Percentiles rank a stretch among this genome's conserved stretches.
phyloP scores from a whole-genome alignment of 139 green algal genomes.

The Chlamydomonas eustigma region DNA sequence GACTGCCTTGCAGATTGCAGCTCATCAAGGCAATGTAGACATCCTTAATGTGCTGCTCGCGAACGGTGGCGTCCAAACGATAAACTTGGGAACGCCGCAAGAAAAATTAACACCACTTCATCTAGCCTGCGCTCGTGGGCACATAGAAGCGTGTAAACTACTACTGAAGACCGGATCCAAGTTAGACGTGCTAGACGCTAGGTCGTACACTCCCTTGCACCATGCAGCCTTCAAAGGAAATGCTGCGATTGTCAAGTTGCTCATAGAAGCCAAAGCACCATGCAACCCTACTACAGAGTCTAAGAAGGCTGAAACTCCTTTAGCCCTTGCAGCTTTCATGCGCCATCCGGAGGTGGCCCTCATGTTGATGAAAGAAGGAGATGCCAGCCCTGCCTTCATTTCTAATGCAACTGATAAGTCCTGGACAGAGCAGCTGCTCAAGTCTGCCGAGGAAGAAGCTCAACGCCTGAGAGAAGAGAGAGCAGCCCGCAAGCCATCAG shows the following conservation, averaged over 20 bases:
- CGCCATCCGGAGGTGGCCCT: not conserved
- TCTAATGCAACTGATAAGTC: not conserved
- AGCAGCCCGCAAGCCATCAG: not conserved
- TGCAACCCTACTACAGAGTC: not conserved
- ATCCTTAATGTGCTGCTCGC: not conserved
- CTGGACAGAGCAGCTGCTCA: not conserved
- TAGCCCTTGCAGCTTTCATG: constrained; percentile 2
- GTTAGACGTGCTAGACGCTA: not conserved
- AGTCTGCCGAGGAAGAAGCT: not conserved
- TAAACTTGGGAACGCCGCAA: not conserved
- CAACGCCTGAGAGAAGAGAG: not conserved
- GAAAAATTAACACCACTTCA: not conserved
- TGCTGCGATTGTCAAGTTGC: not conserved
- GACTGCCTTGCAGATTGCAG: not conserved
- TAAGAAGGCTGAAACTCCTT: not conserved
- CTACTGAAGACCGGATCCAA: not conserved
- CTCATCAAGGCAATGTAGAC: not conserved
- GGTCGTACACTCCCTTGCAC: not conserved
- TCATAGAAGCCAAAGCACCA: not conserved
- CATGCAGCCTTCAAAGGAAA: not conserved
- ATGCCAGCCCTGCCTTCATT: not conserved
- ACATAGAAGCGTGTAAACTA: not conserved
- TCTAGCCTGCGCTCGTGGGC: not conserved
- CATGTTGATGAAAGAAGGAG: not conserved
- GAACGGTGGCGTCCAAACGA: not conserved